Evolutionary conservation across 805 yeast genomes (phyloP), one percentile per base, ranked within the genome.

Genomic region (Saccharomycopsis microspora): DNA sequence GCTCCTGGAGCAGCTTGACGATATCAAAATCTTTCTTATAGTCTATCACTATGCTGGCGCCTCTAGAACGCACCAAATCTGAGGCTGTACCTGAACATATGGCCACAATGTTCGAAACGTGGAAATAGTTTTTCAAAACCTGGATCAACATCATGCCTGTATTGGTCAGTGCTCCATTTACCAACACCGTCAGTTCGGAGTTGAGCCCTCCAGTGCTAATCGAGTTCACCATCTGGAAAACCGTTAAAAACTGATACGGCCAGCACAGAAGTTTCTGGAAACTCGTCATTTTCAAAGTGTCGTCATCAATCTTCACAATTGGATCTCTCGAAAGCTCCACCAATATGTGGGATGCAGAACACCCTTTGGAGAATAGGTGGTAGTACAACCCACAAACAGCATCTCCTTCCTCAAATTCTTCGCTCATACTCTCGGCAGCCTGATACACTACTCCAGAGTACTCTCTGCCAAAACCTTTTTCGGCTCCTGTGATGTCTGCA

Each of bases 131-230:
- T 58, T 75, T 80, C 19, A 80, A 72, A 31, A 85, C 56, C 59
- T 82, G 88, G 34, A 78, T 68, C 4, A 74, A 71, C 62, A 69
- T 71, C 50, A 76, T 61, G 1, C 93, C 95, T 6, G 83, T 85
- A n/a, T 80, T 68, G 1, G 94, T 76, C 2, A 85, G 79, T 11
- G 84, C 94, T 46, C 96, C 96, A 51, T 84, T 69, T 39, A 87
- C 67, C 42, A 85, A 66, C 3, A 85, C 74, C 48, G 71, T 73
- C 1, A 76, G 63, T 6, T 67, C 66, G 3, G 64, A 62, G 37
- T 67, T 68, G 4, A 73, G 57, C 42, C 60, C 54, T 8, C 36
- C n/a, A 31, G 54, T 56, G 48, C 39, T 44, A 57, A 51, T 52
- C 57, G 52, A 53, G 44, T 52, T 58, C 45, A 78, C 61, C 47